A percentile compares a stretch with the other conserved stretches of the same genome.
Evolutionary conservation across 2,329 filamentous ascomycete genomes (phyloP).

Genomic region (Chalara sp.): DNA sequence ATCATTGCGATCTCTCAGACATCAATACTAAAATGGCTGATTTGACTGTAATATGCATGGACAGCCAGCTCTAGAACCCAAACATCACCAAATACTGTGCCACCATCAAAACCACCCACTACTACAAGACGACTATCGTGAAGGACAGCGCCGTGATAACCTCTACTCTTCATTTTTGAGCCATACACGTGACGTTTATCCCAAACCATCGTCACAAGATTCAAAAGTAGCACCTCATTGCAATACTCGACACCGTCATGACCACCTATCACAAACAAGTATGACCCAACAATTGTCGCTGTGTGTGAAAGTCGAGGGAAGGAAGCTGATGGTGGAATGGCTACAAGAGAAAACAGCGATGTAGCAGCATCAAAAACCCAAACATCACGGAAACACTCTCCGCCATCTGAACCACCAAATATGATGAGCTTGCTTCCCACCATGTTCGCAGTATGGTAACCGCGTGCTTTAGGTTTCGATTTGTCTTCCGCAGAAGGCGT

Average conservation of each 20-base stretch:
- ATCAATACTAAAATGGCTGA: constrained; percentile 65
- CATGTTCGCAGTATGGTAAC: constrained; percentile 69
- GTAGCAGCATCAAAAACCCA: constrained; percentile 67
- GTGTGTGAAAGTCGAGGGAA: constrained; percentile 62
- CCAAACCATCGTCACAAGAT: constrained; percentile 70
- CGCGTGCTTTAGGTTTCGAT: constrained; percentile 53
- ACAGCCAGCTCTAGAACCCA: constrained; percentile 62
- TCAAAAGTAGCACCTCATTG: constrained; percentile 61
- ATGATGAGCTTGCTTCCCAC: constrained; percentile 67
- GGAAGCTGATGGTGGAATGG: constrained; percentile 45
- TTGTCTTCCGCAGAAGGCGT: constrained; percentile 23
- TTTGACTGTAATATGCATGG: constrained; percentile 67
- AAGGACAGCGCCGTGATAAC: constrained; percentile 60
- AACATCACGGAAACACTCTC: constrained; percentile 66
- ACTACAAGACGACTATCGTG: constrained; percentile 59
- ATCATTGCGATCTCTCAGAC: constrained; percentile 33
- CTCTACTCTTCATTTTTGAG: constrained; percentile 52
- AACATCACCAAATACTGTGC: constrained; percentile 61
- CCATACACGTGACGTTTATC: constrained; percentile 61
- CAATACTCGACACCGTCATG: constrained; percentile 66
- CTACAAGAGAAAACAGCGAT: constrained; percentile 50
- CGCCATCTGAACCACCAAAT: constrained; percentile 63
- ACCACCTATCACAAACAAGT: constrained; percentile 63
- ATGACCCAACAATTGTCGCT: constrained; percentile 62
- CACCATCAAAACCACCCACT: constrained; percentile 62